Percentiles rank a stretch among this genome's conserved stretches.
phyloP scores from a whole-genome alignment of 768 basidiomycete genomes.

The Holtermannia corniformis region DNA sequence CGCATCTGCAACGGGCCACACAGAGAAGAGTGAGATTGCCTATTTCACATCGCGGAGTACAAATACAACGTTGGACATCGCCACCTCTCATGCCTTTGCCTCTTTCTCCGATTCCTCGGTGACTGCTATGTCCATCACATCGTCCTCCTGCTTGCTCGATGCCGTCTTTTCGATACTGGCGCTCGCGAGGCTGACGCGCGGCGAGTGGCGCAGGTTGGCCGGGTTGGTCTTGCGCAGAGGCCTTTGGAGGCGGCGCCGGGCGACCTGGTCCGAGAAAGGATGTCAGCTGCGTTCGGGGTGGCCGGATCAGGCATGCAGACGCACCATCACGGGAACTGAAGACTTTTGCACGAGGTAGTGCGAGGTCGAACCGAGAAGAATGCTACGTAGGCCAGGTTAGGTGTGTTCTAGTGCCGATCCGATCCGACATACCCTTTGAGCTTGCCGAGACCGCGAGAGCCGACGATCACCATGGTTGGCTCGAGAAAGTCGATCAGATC shows the following conservation, averaged over 20 bases:
- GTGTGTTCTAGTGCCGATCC: background rate
- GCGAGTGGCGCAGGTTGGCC: slow-evolving; percentile 56
- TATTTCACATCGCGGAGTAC: no score
- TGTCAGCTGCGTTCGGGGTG: no score
- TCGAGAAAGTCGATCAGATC: slow-evolving; percentile 76
- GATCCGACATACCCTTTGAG: slow-evolving; percentile 63
- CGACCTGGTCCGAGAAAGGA: slow-evolving; percentile 43
- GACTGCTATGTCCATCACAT: slow-evolving; percentile 48
- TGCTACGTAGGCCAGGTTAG: slow-evolving; percentile 46
- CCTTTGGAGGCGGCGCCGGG: slow-evolving; percentile 78
- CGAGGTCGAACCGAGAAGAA: slow-evolving; percentile 86
- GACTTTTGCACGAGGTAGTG: slow-evolving; percentile 75
- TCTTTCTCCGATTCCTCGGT: slow-evolving; percentile 47
- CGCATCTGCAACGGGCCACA: no score
- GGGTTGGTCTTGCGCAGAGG: slow-evolving; percentile 57
- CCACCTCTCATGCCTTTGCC: slow-evolving; percentile 2
- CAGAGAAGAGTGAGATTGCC: no score
- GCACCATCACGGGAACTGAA: slow-evolving; percentile 85
- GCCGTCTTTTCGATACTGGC: slow-evolving; percentile 78
- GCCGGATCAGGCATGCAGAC: slow-evolving; percentile 5
- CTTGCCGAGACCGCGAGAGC: slow-evolving; percentile 79
- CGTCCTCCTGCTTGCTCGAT: slow-evolving; percentile 66
- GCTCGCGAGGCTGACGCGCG: slow-evolving; percentile 73
- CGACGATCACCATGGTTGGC: slow-evolving; percentile 87
- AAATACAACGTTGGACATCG: background rate